Percentiles rank a stretch among this genome's conserved stretches.
These are phyloP conservation scores for Neofusicoccum ribis DNA, from an alignment of 2,329 filamentous ascomycete genomes.

Conservation along the genomic window DNA sequence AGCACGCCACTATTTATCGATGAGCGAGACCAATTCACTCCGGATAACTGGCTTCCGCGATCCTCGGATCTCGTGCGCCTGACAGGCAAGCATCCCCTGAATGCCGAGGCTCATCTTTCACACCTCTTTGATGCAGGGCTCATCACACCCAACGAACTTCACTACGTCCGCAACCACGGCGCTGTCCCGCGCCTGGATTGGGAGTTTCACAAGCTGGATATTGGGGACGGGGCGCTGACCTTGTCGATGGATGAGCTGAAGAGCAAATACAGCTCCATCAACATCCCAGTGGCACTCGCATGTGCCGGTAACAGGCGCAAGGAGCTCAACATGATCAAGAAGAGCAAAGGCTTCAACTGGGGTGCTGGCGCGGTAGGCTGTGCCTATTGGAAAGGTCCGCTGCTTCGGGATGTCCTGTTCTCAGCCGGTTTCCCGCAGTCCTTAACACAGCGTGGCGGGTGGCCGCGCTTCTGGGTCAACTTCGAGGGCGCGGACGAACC, in stretches of 20 bases:
- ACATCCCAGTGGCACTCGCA: constrained; percentile 50
- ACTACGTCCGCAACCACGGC: constrained; percentile 58
- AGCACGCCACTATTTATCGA: constrained; percentile 42
- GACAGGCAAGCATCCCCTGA: constrained; percentile 56
- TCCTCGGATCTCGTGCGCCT: constrained; percentile 49
- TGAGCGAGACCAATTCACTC: constrained; percentile 53
- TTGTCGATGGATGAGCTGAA: constrained; percentile 49
- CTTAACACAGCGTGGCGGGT: constrained; percentile 29
- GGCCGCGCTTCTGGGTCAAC: constrained; percentile 45
- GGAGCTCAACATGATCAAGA: constrained; percentile 62
- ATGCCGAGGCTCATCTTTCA: constrained; percentile 49
- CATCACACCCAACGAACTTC: constrained; percentile 53
- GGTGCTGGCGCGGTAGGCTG: constrained; percentile 62
- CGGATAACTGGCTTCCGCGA: constrained; percentile 57
- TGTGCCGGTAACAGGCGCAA: constrained; percentile 63
- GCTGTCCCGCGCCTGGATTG: constrained; percentile 52
- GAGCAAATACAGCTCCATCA: constrained; percentile 46
- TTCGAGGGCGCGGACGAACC: constrained; percentile 53
- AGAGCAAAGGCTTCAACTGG: constrained; percentile 60
- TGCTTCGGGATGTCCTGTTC: constrained; percentile 54
- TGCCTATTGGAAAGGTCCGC: constrained; percentile 57
- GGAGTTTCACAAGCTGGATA: constrained; percentile 51
- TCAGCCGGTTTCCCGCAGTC: constrained; percentile 43
- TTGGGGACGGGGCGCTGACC: constrained; percentile 41
- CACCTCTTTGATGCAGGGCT: constrained; percentile 49